Conservation (phyloP, 2,329 filamentous ascomycete species). For the Ceratocystis ficicola region DNA sequence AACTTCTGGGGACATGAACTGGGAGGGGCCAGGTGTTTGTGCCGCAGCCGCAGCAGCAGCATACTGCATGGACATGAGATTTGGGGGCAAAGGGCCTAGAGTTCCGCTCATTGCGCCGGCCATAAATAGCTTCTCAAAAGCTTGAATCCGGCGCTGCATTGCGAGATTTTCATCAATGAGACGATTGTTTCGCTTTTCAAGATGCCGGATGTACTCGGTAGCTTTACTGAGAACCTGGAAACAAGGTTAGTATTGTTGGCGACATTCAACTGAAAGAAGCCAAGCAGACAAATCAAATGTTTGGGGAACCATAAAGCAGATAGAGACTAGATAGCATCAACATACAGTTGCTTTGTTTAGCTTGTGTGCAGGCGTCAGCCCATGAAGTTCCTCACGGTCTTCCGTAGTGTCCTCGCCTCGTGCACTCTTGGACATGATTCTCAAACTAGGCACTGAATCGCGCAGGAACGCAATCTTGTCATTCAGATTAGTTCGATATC, state of each 20-base stretch:
- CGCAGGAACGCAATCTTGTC: slow-evolving; percentile 90
- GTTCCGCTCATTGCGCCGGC: slow-evolving; percentile 56
- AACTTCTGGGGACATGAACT: slow-evolving; percentile 35
- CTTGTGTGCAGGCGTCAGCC: slow-evolving; percentile 78
- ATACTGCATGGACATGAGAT: slow-evolving; percentile 43
- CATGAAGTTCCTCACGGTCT: slow-evolving; percentile 69
- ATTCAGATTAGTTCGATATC: slow-evolving; percentile 90
- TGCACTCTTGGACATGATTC: slow-evolving; percentile 66
- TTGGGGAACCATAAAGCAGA: neutral
- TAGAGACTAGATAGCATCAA: neutral
- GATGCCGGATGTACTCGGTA: slow-evolving; percentile 86
- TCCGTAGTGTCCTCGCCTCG: slow-evolving; percentile 56
- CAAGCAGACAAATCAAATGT: neutral
- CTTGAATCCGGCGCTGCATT: slow-evolving; percentile 65
- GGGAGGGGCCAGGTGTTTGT: slow-evolving; percentile 25
- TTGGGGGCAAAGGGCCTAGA: slow-evolving; percentile 43
- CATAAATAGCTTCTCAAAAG: slow-evolving; percentile 68
- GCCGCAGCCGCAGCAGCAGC: slow-evolving; percentile 24
- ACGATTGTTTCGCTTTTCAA: slow-evolving; percentile 80
- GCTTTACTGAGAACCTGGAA: slow-evolving; percentile 77
- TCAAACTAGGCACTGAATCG: slow-evolving; percentile 81
- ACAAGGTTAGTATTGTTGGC: neutral
- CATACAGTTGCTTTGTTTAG: slow-evolving; percentile 86
- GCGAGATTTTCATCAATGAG: slow-evolving; percentile 68
- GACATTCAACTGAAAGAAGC: neutral